Evolutionary conservation across 2,329 filamentous ascomycete species (phyloP), one percentile per base, ranked within the genome.

Genomic region (Endothia cerciana): DNA sequence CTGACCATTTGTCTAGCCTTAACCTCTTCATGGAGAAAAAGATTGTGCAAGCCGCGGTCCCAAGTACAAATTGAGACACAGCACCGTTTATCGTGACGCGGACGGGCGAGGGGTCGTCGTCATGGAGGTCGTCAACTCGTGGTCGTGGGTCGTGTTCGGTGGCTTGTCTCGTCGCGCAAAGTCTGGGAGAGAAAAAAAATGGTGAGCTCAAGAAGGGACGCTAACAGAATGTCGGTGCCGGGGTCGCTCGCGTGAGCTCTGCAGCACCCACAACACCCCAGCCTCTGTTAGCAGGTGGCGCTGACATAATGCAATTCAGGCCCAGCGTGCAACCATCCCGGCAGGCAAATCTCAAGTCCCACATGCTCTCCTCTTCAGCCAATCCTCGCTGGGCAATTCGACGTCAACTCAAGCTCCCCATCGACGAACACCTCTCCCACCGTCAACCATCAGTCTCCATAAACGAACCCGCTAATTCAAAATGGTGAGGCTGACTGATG

Each of bases 1-100:
- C 80, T 74, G 86, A 83, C 81, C 85, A 85, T 80, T 83, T 81
- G 72, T 85, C 82, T 74, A 87, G 74, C 73, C 84, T 81, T 83
- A 89, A 80, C 79, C 85, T 85, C 82, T 87, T 87, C 85, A 89
- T 88, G 72, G 73, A 71, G 65, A 70, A 19, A 30, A 43, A 58
- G 57, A 60, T 64, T 56, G 64, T 69, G 63, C 62, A 64, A 49
- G 51, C 36, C 22, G 53, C 41, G 60, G 51, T 58, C 64, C 51
- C 63, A 66, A 51, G 33, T 25, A 47, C 53, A 55, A 53, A 64
- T 68, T 64, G 66, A 62, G 66, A 61, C 49, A 59, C 66, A 62
- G 66, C 64, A 66, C 64, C 64, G 30, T 58, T 62, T 66, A 62
- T 57, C 22, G 33, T 45, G 45, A 66, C 60, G 33, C 25, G 64